Base-by-base conservation (phyloP, 306 rosid genomes). In the Quercus mongolica region DNA sequence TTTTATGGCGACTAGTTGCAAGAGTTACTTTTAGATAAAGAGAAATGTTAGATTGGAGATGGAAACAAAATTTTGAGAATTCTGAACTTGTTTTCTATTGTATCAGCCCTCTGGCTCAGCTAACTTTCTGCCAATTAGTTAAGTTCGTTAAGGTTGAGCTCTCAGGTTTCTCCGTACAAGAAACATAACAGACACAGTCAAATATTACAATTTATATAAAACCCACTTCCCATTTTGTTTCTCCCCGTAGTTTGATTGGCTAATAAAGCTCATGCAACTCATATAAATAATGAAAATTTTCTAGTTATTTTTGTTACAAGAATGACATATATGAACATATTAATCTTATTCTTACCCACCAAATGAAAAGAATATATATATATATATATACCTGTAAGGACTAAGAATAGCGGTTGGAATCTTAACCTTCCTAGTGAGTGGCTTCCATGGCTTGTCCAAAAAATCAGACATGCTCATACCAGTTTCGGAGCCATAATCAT, bases 401-500 rank as follows among this genome's bases (percentile, higher is more conserved):
- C 98, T 91, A 13, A 93, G 89, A 82, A 90, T 4, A 52, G 81
- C 93, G 0, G 93, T 87, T 3, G 88, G 87, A 58, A 93, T 63
- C 23, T 28, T 46, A 59, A 93, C 67, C 80, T 93, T 93, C 64
- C 98, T 82, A 23, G 98, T 91, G 49, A 93, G 85, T 38, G 98
- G 98, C 71, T 89, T 88, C 98, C 98, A 93, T 44, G 98, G 97
- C 84, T 90, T 93, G 76, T 93, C 94, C 94, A 91, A 80, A 20
- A 93, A 91, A 85, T 93, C 97, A 8, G 85, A 71, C 93, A 87
- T 87, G 68, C 89, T 90, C 86, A 91, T 82, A 10, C 88, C 91
- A 19, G 17, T 51, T 20, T 75, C 79, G 6, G 51, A 74, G 4
- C 86, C 98, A 61, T 74, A 90, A 0, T 75, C 52, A 51, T 85